A percentile compares a stretch with the other conserved stretches of the same genome.
Conservation (phyloP, 441 rosid species). For the Populus hybrid region DNA sequence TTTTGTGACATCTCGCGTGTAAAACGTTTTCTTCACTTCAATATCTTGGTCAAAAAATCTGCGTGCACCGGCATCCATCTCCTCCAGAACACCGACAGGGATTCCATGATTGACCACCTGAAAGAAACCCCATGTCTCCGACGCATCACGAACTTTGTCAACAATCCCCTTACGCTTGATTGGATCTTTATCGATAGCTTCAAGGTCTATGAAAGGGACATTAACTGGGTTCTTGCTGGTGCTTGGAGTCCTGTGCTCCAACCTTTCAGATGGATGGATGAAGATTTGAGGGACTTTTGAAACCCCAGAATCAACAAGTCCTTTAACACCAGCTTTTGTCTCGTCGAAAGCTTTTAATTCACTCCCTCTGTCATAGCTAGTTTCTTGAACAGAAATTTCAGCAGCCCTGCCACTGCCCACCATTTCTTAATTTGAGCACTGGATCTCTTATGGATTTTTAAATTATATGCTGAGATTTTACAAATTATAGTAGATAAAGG, state of each 20-base stretch:
- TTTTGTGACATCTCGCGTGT: constrained; percentile 22
- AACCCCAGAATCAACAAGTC: constrained; percentile 32
- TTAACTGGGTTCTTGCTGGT: not conserved
- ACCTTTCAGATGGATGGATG: not conserved
- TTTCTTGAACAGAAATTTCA: not conserved
- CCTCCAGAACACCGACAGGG: constrained; percentile 25
- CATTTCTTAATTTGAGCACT: not conserved
- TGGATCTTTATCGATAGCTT: constrained; percentile 6
- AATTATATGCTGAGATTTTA: not conserved
- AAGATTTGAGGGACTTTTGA: constrained; percentile 22
- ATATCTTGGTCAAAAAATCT: constrained; percentile 37
- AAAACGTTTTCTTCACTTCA: constrained; percentile 31
- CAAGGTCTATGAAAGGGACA: constrained; percentile 36
- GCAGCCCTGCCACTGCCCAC: not conserved
- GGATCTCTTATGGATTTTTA: not conserved
- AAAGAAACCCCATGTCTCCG: constrained; percentile 45
- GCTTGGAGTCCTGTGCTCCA: not conserved
- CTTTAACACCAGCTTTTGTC: constrained; percentile 29
- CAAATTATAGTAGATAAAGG: not conserved
- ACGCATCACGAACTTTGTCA: constrained; percentile 29
- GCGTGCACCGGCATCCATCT: constrained; percentile 27
- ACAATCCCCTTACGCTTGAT: constrained; percentile 17
- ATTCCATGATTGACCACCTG: constrained; percentile 52
- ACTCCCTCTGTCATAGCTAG: constrained; percentile 3
- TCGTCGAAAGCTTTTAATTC: constrained; percentile 30